A percentile compares a stretch with the other conserved stretches of the same genome.
phyloP scores from a whole-genome alignment of 148 eudicot species.

The Arbutus unedo region DNA sequence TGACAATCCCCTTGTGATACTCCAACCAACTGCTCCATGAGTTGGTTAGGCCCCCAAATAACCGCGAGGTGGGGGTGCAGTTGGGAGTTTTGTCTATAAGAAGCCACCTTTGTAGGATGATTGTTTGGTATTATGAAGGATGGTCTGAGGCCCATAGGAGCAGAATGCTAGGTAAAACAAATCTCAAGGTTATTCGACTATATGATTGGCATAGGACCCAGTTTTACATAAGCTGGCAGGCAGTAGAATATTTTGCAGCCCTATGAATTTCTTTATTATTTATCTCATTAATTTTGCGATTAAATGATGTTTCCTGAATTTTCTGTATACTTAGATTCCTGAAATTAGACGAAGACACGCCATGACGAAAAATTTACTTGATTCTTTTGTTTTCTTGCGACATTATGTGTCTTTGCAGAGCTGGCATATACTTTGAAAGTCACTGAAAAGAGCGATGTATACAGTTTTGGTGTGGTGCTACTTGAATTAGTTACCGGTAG shows the following conservation, averaged over 20 bases:
- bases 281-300: not conserved
- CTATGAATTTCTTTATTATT: not conserved
- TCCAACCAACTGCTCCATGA: no score
- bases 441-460: constrained; percentile 80
- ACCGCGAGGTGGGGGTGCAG: no score
- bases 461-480: constrained; percentile 89
- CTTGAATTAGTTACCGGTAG: constrained; percentile 77
- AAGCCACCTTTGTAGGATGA: no score
- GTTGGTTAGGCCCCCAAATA: no score
- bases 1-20: no score
- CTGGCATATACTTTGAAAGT: constrained; percentile 65
- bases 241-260: not conserved
- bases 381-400: no score
- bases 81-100: no score
- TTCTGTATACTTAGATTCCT: not conserved
- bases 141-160: no score
- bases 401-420: constrained; percentile 34
- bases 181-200: no score
- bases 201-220: not conserved
- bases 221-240: not conserved
- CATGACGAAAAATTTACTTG: not conserved
- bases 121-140: no score
- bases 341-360: not conserved
- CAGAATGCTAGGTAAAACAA: no score
- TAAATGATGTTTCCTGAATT: not conserved